Evolutionary conservation across 2,329 filamentous ascomycete genomes (phyloP).

Genomic region (Neurospora crassa): DNA sequence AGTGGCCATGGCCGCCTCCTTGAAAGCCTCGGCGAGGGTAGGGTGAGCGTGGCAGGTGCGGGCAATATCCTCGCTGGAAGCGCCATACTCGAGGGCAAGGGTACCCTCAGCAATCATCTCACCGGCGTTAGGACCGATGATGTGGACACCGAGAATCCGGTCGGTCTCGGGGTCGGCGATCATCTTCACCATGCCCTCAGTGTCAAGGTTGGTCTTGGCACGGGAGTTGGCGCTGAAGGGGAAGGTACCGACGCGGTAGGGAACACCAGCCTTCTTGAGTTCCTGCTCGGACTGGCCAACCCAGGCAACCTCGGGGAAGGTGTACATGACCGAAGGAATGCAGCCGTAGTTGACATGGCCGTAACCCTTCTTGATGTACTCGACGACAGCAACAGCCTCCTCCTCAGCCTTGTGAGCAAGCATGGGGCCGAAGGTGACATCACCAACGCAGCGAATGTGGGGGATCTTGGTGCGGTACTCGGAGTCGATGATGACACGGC

Average conservation of each 20-base stretch:
- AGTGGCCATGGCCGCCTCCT: conserved; percentile 98
- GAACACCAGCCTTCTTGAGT: conserved; percentile 77
- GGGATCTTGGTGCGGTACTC: conserved; percentile 97
- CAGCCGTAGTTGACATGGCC: conserved; percentile 98
- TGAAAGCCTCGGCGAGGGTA: conserved; percentile 93
- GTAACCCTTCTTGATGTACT: conserved; percentile 96
- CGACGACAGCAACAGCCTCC: conserved; percentile 86
- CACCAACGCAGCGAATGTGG: conserved; percentile 94
- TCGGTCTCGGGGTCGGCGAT: conserved; percentile 94
- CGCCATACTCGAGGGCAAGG: conserved; percentile 91
- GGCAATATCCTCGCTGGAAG: conserved; percentile 87
- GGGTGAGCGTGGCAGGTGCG: conserved; percentile 96
- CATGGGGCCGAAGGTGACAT: conserved; percentile 97
- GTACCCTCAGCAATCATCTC: conserved; percentile 99
- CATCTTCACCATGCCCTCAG: conserved; percentile 95
- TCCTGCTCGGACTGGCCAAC: conserved; percentile 97
- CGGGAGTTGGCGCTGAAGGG: conserved; percentile 97
- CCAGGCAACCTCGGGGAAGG: conserved; percentile 96
- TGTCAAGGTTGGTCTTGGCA: conserved; percentile 97
- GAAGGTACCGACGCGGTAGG: conserved; percentile 90
- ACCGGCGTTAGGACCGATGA: conserved; percentile 89
- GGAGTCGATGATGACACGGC: conserved; percentile 92
- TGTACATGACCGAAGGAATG: conserved; percentile 99
- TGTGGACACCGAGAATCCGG: conserved; percentile 89
- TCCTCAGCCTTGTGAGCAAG: conserved; percentile 99